Conservation (phyloP, 2,329 filamentous ascomycete genomes). For the Fusarium clavum region DNA sequence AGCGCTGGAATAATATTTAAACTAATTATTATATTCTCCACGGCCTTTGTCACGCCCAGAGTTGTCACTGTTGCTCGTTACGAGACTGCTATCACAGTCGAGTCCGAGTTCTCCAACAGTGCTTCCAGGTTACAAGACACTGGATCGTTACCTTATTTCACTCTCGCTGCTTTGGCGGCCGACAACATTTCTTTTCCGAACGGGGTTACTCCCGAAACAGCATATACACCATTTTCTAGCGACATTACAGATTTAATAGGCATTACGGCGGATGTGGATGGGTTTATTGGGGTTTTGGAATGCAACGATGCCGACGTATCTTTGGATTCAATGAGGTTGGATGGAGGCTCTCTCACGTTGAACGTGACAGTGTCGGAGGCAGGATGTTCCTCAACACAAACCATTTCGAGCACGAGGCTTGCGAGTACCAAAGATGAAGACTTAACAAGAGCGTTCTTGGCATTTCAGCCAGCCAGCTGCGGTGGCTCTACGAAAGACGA, state of each 20-base stretch:
- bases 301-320: conserved; percentile 47
- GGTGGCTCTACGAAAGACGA: conserved; percentile 27
- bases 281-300: conserved; percentile 49
- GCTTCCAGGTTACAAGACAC: conserved; percentile 39
- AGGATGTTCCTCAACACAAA: conserved; percentile 35
- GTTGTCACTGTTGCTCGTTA: conserved; percentile 44
- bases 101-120: conserved; percentile 48
- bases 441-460: conserved; percentile 32
- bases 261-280: conserved; percentile 51
- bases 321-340: conserved; percentile 42
- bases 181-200: conserved; percentile 48
- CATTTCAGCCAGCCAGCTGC: conserved; percentile 37
- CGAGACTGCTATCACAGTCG: conserved; percentile 43
- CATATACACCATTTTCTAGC: conserved; percentile 51
- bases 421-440: conserved; percentile 18
- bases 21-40: conserved; percentile 51
- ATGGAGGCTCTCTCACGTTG: conserved; percentile 35
- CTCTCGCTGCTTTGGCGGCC: conserved; percentile 50
- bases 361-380: conserved; percentile 48
- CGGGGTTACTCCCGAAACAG: conserved; percentile 49
- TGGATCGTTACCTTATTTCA: conserved; percentile 49
- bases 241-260: conserved; percentile 40
- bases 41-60: conserved; percentile 52
- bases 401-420: conserved; percentile 34
- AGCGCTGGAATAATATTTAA: conserved; percentile 49